A percentile compares a stretch with the other conserved stretches of the same genome.
These are phyloP conservation scores for Crithidia sp. DNA, from an alignment of 208 protist species.

Conservation along the genomic window DNA sequence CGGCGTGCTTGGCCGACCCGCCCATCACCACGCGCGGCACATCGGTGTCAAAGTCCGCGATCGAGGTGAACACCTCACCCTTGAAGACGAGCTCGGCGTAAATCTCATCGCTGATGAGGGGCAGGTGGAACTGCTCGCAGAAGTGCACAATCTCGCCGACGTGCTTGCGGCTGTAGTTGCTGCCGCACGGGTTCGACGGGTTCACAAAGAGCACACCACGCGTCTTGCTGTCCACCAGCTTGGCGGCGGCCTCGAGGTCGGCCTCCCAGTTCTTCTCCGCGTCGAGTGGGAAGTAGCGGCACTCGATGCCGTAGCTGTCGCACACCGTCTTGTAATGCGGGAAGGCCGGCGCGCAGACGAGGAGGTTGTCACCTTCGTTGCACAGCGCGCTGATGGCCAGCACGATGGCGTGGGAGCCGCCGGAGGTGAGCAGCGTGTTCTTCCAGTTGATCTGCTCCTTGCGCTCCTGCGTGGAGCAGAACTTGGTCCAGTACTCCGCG, in stretches of 20 bases:
- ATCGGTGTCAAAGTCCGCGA: slow-evolving; percentile 77
- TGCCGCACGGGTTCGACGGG: slow-evolving; percentile 96
- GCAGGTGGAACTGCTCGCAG: slow-evolving; percentile 81
- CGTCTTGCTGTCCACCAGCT: slow-evolving; percentile 81
- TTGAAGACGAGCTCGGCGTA: slow-evolving; percentile 94
- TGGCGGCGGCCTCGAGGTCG: slow-evolving; percentile 75
- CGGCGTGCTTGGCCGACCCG: slow-evolving; percentile 91
- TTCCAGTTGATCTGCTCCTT: slow-evolving; percentile 39
- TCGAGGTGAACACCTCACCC: slow-evolving; percentile 67
- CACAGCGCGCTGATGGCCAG: slow-evolving; percentile 76
- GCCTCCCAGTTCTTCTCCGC: slow-evolving; percentile 87
- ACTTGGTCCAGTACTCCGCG: slow-evolving; percentile 47
- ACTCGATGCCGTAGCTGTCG: slow-evolving; percentile 74
- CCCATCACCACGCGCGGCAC: slow-evolving; percentile 88
- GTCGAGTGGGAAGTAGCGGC: slow-evolving; percentile 77
- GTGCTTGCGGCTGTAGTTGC: slow-evolving; percentile 84
- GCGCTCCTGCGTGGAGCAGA: slow-evolving; percentile 31
- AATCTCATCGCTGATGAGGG: slow-evolving; percentile 95
- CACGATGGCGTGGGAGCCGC: slow-evolving; percentile 89
- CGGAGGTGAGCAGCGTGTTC: slow-evolving; percentile 81
- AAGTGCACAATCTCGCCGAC: slow-evolving; percentile 74
- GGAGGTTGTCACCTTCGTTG: slow-evolving; percentile 89
- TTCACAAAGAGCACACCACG: slow-evolving; percentile 93
- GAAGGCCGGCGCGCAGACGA: slow-evolving; percentile 90
- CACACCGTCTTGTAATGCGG: slow-evolving; percentile 92